Percentiles rank a stretch among this genome's conserved stretches.
These are phyloP conservation scores for Cenchrus americanus DNA, from an alignment of 176 grass and related monocot genomes.

Conservation along the genomic window DNA sequence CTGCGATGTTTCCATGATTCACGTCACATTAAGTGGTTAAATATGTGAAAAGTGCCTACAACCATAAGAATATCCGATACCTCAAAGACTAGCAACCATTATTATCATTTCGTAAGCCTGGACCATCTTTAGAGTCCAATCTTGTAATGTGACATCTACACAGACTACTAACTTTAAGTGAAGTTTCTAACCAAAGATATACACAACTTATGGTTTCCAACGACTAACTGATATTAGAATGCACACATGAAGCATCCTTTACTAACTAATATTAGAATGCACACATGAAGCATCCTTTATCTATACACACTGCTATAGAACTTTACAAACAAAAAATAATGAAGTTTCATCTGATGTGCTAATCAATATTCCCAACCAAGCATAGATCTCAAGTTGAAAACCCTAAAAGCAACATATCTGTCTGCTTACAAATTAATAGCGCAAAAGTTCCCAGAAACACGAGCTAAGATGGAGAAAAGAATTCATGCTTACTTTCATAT, in stretches of 20 bases:
- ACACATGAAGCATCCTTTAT: neutral
- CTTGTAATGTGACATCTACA: neutral
- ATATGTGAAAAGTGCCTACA: conserved; percentile 15
- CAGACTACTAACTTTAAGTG: neutral
- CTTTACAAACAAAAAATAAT: neutral
- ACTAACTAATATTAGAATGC: neutral
- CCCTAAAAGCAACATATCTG: neutral
- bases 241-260: neutral
- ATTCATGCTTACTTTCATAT: conserved; percentile 80
- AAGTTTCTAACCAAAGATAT: neutral
- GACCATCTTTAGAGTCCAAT: neutral
- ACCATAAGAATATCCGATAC: neutral
- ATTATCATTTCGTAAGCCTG: conserved; percentile 1
- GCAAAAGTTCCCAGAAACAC: conserved; percentile 1
- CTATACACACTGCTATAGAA: neutral
- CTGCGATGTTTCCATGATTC: conserved; percentile 47
- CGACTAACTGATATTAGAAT: conserved; percentile 18
- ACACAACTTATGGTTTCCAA: neutral
- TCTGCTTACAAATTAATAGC: conserved; percentile 17
- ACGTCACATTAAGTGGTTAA: neutral
- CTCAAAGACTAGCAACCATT: neutral
- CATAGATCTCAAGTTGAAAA: neutral
- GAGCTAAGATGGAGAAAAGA: neutral
- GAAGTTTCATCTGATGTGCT: neutral
- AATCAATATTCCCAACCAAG: conserved; percentile 1